These are phyloP conservation scores for Tulasnella sp. DNA, from an alignment of 768 basidiomycete genomes.

Conservation along the genomic window DNA sequence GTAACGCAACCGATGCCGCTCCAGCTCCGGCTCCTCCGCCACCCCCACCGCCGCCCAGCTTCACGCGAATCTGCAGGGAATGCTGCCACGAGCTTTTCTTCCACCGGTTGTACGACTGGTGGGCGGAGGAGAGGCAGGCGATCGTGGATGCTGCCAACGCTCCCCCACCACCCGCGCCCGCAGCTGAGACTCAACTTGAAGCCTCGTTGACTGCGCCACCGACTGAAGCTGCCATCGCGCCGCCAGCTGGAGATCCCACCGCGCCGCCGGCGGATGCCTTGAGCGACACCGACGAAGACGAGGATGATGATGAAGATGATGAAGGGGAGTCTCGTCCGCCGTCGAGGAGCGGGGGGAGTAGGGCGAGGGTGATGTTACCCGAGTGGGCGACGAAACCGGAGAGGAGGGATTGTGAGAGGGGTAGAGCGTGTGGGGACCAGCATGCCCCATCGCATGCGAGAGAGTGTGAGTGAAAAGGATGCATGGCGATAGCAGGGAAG, in stretches of 20 bases:
- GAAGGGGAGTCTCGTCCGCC: neutral
- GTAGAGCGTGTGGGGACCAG: neutral
- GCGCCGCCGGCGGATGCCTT: neutral
- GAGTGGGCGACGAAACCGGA: neutral
- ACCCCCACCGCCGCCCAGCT: neutral
- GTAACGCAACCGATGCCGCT: neutral
- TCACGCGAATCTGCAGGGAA: neutral
- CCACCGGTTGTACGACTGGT: neutral
- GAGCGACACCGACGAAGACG: neutral
- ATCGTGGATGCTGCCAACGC: neutral
- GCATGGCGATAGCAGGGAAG: neutral
- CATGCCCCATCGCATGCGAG: neutral
- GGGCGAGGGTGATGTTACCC: neutral
- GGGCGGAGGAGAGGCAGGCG: neutral
- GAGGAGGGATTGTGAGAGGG: neutral
- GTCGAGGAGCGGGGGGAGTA: neutral
- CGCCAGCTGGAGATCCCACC: neutral
- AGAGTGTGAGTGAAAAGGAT: constrained; percentile 2
- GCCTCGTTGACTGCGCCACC: too few species aligned
- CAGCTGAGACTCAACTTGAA: neutral
- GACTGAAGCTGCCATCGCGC: too few species aligned
- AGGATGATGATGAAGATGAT: neutral
- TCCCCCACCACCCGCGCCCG: neutral
- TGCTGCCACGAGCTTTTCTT: neutral
- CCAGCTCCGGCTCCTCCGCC: neutral